These are phyloP conservation scores for Aspergillus intermedius DNA, from an alignment of 2,329 filamentous ascomycete genomes.

Conservation along the genomic window DNA sequence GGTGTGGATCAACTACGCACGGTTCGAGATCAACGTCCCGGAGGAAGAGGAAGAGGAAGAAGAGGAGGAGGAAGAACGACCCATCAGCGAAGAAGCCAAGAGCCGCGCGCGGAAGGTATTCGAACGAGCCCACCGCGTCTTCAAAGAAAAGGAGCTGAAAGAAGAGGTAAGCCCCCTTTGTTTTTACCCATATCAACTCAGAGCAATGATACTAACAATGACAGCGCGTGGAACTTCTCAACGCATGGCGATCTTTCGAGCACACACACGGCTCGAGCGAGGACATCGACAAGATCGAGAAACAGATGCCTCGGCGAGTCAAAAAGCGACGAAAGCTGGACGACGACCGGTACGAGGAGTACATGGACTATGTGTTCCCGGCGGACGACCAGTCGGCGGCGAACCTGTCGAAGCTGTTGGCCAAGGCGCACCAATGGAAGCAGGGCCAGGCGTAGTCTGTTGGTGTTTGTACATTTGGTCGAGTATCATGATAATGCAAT, in stretches of 20 bases:
- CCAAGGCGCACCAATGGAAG: slow-evolving; percentile 86
- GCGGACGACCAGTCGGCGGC: slow-evolving; percentile 83
- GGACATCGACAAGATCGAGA: slow-evolving; percentile 76
- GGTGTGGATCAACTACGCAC: slow-evolving; percentile 98
- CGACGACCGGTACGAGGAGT: slow-evolving; percentile 92
- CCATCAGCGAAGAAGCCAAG: slow-evolving; percentile 78
- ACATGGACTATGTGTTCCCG: slow-evolving; percentile 94
- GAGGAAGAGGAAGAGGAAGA: slow-evolving; percentile 62
- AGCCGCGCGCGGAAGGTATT: slow-evolving; percentile 75
- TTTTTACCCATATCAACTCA: neutral
- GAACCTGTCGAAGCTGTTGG: slow-evolving; percentile 75
- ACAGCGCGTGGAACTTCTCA: slow-evolving; percentile 76
- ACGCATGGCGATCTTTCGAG: slow-evolving; percentile 90
- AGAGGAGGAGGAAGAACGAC: slow-evolving; percentile 52
- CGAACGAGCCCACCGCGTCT: slow-evolving; percentile 72
- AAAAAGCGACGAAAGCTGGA: slow-evolving; percentile 90
- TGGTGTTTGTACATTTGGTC: neutral
- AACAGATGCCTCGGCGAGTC: slow-evolving; percentile 86
- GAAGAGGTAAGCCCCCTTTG: slow-evolving; percentile 56
- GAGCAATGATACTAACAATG: slow-evolving; percentile 25
- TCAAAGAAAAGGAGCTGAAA: slow-evolving; percentile 86
- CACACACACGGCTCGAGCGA: slow-evolving; percentile 68
- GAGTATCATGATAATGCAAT: neutral
- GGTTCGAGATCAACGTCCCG: slow-evolving; percentile 92
- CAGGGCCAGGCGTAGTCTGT: slow-evolving; percentile 43